These are phyloP conservation scores for Scheffersomyces lignosus DNA, from an alignment of 805 yeast species.

Conservation along the genomic window DNA sequence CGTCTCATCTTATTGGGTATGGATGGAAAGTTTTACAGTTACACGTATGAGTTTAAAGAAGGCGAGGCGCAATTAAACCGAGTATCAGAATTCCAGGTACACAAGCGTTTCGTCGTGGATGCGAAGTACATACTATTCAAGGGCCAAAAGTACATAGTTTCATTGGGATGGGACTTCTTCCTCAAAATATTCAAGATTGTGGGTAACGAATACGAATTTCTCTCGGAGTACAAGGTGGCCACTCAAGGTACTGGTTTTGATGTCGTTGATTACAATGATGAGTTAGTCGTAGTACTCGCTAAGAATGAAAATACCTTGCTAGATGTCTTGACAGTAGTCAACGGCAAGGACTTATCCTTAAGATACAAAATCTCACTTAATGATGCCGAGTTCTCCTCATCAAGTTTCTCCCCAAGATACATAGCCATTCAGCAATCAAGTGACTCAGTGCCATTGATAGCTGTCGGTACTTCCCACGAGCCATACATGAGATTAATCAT, in stretches of 20 bases:
- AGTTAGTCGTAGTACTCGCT: constrained; percentile 52
- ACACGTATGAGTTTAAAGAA: constrained; percentile 3
- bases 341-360: constrained; percentile 8
- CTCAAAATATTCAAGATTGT: constrained; percentile 37
- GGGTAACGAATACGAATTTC: constrained; percentile 9
- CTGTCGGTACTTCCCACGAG: constrained; percentile 72
- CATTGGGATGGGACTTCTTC: constrained; percentile 61
- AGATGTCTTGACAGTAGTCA: constrained; percentile 36
- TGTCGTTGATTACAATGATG: constrained; percentile 20
- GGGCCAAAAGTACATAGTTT: constrained; percentile 39
- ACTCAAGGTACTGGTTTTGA: constrained; percentile 57
- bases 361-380: constrained; percentile 56
- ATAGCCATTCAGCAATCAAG: constrained; percentile 22
- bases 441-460: constrained; percentile 33
- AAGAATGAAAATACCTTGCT: constrained; percentile 60
- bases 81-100: constrained; percentile 23
- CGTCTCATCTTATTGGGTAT: constrained; percentile 47
- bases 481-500: constrained; percentile 74
- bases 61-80: neutral
- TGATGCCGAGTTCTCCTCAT: constrained; percentile 69
- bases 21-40: constrained; percentile 46
- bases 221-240: constrained; percentile 33
- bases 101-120: constrained; percentile 37
- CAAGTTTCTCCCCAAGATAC: constrained; percentile 60
- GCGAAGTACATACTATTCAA: constrained; percentile 24